Evolutionary conservation across 83 land plant genomes (phyloP).

Genomic region (Picea engelmannii): DNA sequence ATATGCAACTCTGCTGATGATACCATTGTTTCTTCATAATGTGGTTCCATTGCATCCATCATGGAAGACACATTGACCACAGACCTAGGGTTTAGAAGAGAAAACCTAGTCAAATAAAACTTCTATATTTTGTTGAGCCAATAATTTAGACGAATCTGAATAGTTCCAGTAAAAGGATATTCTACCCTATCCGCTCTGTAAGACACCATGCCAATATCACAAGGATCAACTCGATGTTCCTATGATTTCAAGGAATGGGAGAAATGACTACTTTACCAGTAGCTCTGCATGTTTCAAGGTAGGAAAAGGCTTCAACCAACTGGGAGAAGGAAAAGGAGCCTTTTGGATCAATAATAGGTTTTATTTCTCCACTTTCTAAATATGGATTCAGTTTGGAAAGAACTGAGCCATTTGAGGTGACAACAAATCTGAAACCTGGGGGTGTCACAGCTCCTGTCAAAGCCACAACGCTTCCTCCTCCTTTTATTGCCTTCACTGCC

Average conservation of each 20-base stretch:
- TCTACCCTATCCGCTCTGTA: no score
- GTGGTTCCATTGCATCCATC: no score
- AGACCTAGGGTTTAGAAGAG: no score
- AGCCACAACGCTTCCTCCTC: slow-evolving; percentile 78
- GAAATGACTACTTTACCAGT: slow-evolving; percentile 85
- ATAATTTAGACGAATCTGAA: no score
- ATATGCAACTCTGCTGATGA: no score
- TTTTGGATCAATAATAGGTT: slow-evolving; percentile 75
- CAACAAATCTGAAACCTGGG: slow-evolving; percentile 94
- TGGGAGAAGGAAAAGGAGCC: slow-evolving; percentile 70
- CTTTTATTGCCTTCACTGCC: slow-evolving; percentile 84
- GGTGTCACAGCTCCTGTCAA: slow-evolving; percentile 76
- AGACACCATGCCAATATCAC: no score
- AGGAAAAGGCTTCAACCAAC: slow-evolving; percentile 75
- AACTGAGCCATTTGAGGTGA: slow-evolving; percentile 77
- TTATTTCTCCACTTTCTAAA: slow-evolving; percentile 84
- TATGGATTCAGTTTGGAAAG: slow-evolving; percentile 73
- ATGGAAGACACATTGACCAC: no score
- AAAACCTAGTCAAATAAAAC: no score
- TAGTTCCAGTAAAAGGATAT: no score
- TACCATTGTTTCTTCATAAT: no score
- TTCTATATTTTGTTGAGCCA: no score
- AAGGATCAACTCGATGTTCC: no score
- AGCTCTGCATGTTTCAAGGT: slow-evolving; percentile 76
- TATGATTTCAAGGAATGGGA: slow-evolving; percentile 59